Base-by-base conservation (phyloP, 1,284 basidiomycete species). In the Uromyces viciae-fabae region DNA sequence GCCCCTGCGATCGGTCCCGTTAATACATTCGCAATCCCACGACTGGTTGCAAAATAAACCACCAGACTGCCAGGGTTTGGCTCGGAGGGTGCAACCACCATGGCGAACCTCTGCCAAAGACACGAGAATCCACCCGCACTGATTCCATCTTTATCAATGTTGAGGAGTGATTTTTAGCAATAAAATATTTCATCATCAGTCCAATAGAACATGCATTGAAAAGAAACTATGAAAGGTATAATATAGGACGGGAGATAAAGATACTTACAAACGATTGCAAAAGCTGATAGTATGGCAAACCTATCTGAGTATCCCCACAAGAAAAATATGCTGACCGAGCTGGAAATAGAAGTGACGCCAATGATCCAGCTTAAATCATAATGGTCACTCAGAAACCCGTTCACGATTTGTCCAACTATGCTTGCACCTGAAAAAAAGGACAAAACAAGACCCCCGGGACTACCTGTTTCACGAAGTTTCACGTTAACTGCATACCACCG, bases 81-180 rank as follows among this genome's bases (percentile, higher is more conserved):
- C 33, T 76, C 75, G 19, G 75, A 76, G 2, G 75, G 75, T 11
- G 75, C 75, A 25, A 76, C 40, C 43, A 66, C 25, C 75, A 76
- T 76, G 15, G 75, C 75, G 40, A 76, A 76, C 17, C 75, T 58
- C 19, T 66, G 75, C 75, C 75, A 76, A 22, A 76, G 62, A 38
- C 75, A 66, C 36, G 75, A 76, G 54, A 76, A 76, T 31, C 75
- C 75, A 33, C 75, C 75, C n/a, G 75, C 75, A 68, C 75, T 76
- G 22, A 76, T 58, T 52, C 75, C 75, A 68, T 76, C 75, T 76
- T n/a, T n/a, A 38, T 60, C 14, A 8, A 49, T n/a, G n/a, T n/a
- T n/a, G n/a, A n/a, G n/a, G n/a, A n/a, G n/a, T n/a, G n/a, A 52
- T 52, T 28, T 52, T 14, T 15, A 52, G 42, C 31, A 22, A 72